A percentile compares a stretch with the other conserved stretches of the same genome.
Evolutionary conservation across 2,329 filamentous ascomycete species (phyloP).

Genomic region (Biscogniauxia marginata): DNA sequence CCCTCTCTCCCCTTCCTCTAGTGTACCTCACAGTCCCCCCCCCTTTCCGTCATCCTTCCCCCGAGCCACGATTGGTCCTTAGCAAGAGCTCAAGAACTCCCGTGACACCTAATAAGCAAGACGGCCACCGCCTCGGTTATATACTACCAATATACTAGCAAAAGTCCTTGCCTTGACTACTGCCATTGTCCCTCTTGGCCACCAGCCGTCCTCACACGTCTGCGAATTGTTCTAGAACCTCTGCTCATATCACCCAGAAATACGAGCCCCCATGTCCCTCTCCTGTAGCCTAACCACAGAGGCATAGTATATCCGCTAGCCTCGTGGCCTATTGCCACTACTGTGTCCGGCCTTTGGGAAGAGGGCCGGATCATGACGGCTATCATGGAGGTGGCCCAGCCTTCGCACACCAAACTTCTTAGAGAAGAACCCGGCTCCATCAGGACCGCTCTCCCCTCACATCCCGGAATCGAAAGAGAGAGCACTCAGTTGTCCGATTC

Average conservation of each 20-base stretch:
- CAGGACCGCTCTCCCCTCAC: constrained; percentile 31
- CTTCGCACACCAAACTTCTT: constrained; percentile 18
- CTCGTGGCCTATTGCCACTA: not conserved
- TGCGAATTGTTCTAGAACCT: not conserved
- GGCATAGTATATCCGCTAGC: not conserved
- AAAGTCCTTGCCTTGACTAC: too few relatives aligned
- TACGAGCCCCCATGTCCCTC: not conserved
- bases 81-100: not conserved
- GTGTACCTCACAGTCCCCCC: not conserved
- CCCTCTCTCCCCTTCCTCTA: not conserved
- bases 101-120: not conserved
- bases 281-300: not conserved
- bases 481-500: constrained; percentile 22
- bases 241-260: too few relatives aligned
- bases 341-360: not conserved
- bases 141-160: not conserved
- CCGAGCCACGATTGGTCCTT: not conserved
- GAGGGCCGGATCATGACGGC: constrained; percentile 8
- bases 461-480: constrained; percentile 28
- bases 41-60: not conserved
- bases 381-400: constrained; percentile 27
- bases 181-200: too few relatives aligned
- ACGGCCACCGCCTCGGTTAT: not conserved
- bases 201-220: too few relatives aligned
- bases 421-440: constrained; percentile 24